phyloP scores from a whole-genome alignment of 352 stramenopile genomes.

The Thalassiosira livingstoniorum region DNA sequence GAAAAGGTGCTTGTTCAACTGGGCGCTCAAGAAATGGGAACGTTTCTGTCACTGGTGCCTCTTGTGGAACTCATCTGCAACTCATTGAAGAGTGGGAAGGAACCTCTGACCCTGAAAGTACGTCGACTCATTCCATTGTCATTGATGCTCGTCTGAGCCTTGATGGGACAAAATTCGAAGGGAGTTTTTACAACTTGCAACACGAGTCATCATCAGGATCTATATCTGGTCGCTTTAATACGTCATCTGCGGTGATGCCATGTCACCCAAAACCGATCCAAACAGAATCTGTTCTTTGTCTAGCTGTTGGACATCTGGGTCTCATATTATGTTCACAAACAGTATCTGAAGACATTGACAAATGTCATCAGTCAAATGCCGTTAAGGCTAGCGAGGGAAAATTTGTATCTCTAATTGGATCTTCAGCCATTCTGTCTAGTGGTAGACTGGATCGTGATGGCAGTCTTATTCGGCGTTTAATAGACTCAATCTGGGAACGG shows the following conservation, averaged over 20 bases:
- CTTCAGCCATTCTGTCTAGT: slow-evolving; percentile 52
- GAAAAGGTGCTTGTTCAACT: slow-evolving; percentile 61
- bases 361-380: slow-evolving; percentile 15
- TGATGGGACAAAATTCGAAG: slow-evolving; percentile 84
- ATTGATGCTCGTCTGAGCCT: slow-evolving; percentile 76
- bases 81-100: slow-evolving; percentile 79
- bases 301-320: slow-evolving; percentile 77
- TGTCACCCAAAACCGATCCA: slow-evolving; percentile 13
- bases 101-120: slow-evolving; percentile 30
- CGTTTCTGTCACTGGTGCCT: slow-evolving; percentile 65
- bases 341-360: slow-evolving; percentile 65
- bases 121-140: slow-evolving; percentile 65
- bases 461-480: slow-evolving; percentile 35
- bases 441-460: slow-evolving; percentile 54
- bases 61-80: slow-evolving; percentile 71
- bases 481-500: slow-evolving; percentile 57
- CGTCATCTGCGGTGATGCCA: background rate
- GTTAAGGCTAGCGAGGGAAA: background rate
- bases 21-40: slow-evolving; percentile 70
- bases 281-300: slow-evolving; percentile 69
- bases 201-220: slow-evolving; percentile 66
- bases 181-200: slow-evolving; percentile 72
- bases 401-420: slow-evolving; percentile 35
- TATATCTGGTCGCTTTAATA: slow-evolving; percentile 38
- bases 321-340: slow-evolving; percentile 66